Evolutionary conservation across 495 filamentous ascomycete genomes (phyloP).

Genomic region (Aspergillus panamensis): DNA sequence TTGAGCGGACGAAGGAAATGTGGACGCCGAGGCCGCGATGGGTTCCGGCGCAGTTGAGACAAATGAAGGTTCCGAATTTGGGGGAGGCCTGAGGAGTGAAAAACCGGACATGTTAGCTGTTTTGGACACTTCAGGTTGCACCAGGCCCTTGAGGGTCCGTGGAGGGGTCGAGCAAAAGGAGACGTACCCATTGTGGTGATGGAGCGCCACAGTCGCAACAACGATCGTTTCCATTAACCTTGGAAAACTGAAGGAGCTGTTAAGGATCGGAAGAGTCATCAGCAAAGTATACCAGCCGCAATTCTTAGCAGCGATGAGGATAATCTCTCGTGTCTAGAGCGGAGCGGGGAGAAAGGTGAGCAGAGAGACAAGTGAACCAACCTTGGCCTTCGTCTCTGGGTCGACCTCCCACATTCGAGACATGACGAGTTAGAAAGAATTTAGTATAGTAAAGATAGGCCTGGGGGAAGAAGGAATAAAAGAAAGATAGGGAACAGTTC

Average conservation of each 20-base stretch:
- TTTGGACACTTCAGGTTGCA: background rate
- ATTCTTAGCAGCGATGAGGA: background rate
- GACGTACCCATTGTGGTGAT: slow-evolving; percentile 81
- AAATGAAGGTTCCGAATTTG: slow-evolving; percentile 90
- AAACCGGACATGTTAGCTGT: background rate
- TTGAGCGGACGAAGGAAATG: slow-evolving; percentile 93
- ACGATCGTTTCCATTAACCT: slow-evolving; percentile 74
- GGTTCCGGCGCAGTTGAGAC: slow-evolving; percentile 89
- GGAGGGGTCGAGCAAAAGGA: background rate
- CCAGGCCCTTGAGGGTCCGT: background rate
- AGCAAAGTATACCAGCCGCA: slow-evolving; percentile 16
- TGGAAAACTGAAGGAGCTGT: slow-evolving; percentile 85
- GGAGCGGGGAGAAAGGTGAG: background rate
- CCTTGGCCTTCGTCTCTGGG: slow-evolving; percentile 90
- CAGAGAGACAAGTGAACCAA: slow-evolving; percentile 31
- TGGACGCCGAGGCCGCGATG: slow-evolving; percentile 95
- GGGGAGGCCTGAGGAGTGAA: slow-evolving; percentile 52
- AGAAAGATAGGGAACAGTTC: background rate
- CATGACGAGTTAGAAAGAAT: slow-evolving; percentile 29
- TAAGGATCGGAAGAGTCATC: background rate
- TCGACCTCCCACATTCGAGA: slow-evolving; percentile 95
- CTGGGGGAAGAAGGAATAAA: background rate
- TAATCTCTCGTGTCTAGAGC: background rate
- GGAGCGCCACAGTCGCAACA: slow-evolving; percentile 95
- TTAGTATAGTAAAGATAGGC: slow-evolving; percentile 1